These are phyloP conservation scores for Heterobasidion parviporum DNA, from an alignment of 1,284 basidiomycete genomes.

Conservation along the genomic window DNA sequence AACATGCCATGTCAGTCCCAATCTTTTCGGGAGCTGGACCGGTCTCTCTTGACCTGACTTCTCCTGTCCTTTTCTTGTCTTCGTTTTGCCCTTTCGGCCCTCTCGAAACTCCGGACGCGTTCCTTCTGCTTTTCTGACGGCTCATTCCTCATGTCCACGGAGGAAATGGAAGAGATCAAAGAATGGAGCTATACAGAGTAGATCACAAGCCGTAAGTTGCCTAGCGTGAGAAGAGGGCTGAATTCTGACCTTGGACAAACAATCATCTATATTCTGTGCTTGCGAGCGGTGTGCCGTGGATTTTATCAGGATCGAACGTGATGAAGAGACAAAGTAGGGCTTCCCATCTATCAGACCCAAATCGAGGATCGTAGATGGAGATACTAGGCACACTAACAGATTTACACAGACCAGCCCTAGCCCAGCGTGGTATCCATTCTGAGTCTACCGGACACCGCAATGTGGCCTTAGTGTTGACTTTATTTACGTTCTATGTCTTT, in stretches of 20 bases:
- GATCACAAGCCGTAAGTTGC: not conserved
- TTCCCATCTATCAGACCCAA: constrained; percentile 18
- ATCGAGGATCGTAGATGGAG: not conserved
- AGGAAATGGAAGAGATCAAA: constrained; percentile 40
- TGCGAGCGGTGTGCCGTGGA: constrained; percentile 68
- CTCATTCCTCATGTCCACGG: constrained; percentile 39
- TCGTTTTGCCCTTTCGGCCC: constrained; percentile 35
- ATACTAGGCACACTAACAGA: constrained; percentile 32
- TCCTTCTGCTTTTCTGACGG: constrained; percentile 47
- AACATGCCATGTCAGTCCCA: constrained; percentile 8
- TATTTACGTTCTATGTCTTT: constrained; percentile 66
- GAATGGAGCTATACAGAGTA: constrained; percentile 39
- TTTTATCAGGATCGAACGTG: constrained; percentile 56
- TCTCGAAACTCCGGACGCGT: constrained; percentile 40
- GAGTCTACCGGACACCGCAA: constrained; percentile 46
- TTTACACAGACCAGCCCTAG: constrained; percentile 35
- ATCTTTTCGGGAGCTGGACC: constrained; percentile 22
- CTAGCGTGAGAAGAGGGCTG: constrained; percentile 9
- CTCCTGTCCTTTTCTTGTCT: constrained; percentile 43
- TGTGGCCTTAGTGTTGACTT: constrained; percentile 72
- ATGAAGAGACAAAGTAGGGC: constrained; percentile 60
- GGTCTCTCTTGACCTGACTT: constrained; percentile 33
- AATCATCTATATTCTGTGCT: constrained; percentile 64
- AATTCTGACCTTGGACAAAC: constrained; percentile 49
- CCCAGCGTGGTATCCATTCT: constrained; percentile 67